Conservation (phyloP, 2,329 filamentous ascomycete genomes). For the Claviceps quebecensis region DNA sequence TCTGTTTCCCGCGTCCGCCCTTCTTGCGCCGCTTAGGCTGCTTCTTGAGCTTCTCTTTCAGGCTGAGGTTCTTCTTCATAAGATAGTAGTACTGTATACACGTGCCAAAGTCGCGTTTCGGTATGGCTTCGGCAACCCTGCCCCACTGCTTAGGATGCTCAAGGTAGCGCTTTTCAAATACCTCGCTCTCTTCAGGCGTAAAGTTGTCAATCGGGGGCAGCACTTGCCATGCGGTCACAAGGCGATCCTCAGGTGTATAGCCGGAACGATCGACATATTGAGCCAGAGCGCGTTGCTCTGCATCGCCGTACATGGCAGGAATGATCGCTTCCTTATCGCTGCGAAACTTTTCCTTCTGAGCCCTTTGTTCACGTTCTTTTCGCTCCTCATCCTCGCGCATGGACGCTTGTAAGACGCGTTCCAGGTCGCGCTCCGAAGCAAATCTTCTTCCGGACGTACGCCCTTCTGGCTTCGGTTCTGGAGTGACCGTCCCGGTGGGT, state of each 20-base stretch:
- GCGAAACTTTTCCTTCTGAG: conserved; percentile 55
- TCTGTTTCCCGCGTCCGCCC: conserved; percentile 40
- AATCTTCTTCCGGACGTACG: conserved; percentile 41
- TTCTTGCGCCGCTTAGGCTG: conserved; percentile 46
- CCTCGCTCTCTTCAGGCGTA: conserved; percentile 51
- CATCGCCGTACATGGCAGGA: conserved; percentile 53
- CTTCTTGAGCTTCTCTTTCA: conserved; percentile 62
- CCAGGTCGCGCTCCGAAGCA: conserved; percentile 59
- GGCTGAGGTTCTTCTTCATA: conserved; percentile 59
- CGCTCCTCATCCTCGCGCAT: conserved; percentile 57
- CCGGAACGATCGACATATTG: conserved; percentile 54
- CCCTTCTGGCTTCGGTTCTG: conserved; percentile 44
- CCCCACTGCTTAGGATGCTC: conserved; percentile 75
- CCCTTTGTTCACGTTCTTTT: conserved; percentile 49
- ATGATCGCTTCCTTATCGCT: conserved; percentile 65
- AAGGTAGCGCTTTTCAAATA: conserved; percentile 62
- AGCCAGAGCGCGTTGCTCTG: conserved; percentile 42
- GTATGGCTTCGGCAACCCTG: conserved; percentile 54
- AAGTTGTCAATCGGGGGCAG: conserved; percentile 64
- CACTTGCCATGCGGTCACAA: conserved; percentile 58
- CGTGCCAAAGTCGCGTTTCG: conserved; percentile 57
- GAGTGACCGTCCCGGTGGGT: conserved; percentile 22
- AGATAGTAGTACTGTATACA: conserved; percentile 82
- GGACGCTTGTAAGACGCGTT: conserved; percentile 58
- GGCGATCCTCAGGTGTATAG: conserved; percentile 47